A percentile compares a stretch with the other conserved stretches of the same genome.
Conservation (phyloP, 441 rosid species). For the Dalechampia spathulata region DNA sequence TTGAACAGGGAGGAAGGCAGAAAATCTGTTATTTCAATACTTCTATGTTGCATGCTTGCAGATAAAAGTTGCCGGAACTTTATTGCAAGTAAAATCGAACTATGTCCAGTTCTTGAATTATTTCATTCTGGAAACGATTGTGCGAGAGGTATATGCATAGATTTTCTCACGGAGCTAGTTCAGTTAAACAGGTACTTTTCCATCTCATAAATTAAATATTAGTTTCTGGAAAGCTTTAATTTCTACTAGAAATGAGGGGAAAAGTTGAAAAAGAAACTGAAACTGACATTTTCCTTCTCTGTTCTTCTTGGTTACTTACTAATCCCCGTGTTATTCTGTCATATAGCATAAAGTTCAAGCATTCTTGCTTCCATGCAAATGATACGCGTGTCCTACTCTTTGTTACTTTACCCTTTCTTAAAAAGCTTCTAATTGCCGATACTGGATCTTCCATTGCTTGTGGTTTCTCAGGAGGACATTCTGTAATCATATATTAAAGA, state of each 20-base stretch:
- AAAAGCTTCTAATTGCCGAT: no score
- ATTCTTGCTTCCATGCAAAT: not conserved
- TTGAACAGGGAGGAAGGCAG: constrained; percentile 41
- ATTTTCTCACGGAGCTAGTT: constrained; percentile 46
- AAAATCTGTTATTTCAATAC: constrained; percentile 38
- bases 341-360: not conserved
- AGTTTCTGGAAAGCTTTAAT: not conserved
- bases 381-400: not conserved
- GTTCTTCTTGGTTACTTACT: no score
- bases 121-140: constrained; percentile 52
- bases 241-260: not conserved
- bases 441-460: constrained; percentile 1
- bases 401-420: not conserved
- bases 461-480: constrained; percentile 38
- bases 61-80: constrained; percentile 45
- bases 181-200: constrained; percentile 45
- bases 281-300: no score
- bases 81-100: constrained; percentile 40
- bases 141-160: constrained; percentile 43
- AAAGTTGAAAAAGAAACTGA: no score
- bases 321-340: no score
- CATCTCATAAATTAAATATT: not conserved
- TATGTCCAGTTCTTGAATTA: constrained; percentile 47
- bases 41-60: constrained; percentile 45
- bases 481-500: constrained; percentile 44